Base-by-base conservation (phyloP, 2,329 filamentous ascomycete genomes). In the Orbilia ellipsospora region DNA sequence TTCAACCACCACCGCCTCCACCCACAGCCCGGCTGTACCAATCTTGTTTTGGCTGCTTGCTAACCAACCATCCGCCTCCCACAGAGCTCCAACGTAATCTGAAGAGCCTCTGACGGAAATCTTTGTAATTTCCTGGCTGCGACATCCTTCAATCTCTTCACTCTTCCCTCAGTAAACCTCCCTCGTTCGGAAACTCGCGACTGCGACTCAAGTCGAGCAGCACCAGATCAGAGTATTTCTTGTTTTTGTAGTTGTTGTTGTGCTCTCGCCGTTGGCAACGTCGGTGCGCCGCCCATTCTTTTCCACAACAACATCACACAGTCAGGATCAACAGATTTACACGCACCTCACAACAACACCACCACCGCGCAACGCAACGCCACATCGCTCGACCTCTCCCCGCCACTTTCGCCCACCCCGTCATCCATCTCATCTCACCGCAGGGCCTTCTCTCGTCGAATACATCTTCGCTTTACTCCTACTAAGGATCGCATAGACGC, bases 21-120 rank as follows among this genome's bases (percentile, higher is more conserved):
- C 16, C 57, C 50, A 40, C 40, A 28, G 59, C 40, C 54, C 42
- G 48, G 26, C 15, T 52, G 54, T 62, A 74, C 70, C 70, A 75
- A 75, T 75, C 72, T 75, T 64, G 67, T 74, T 75, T 57, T 61
- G 72, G 64, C 59, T 65, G 64, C 72, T 61, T 75, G 72, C 72
- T 75, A 75, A 75, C 72, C 72, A 75, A 70, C 66, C 66, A 68
- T 69, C 60, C 54, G 72, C 64, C 72, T 64, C 51, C 54, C 64
- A 64, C 72, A 75, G 72, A 75, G 72, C 72, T 75, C 72, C 72
- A 75, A 75, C 72, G 60, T 75, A 64, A 68, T 68, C 64, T 59
- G 52, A 61, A 75, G 72, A 75, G 72, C 72, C 72, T 75, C 72
- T 75, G 52, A 65, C 60, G 28, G 42, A 36, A 36, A 64, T 64